A percentile compares a stretch with the other conserved stretches of the same genome.
Conservation (phyloP, 257 asterid species). For the Linderniella brevidens region DNA sequence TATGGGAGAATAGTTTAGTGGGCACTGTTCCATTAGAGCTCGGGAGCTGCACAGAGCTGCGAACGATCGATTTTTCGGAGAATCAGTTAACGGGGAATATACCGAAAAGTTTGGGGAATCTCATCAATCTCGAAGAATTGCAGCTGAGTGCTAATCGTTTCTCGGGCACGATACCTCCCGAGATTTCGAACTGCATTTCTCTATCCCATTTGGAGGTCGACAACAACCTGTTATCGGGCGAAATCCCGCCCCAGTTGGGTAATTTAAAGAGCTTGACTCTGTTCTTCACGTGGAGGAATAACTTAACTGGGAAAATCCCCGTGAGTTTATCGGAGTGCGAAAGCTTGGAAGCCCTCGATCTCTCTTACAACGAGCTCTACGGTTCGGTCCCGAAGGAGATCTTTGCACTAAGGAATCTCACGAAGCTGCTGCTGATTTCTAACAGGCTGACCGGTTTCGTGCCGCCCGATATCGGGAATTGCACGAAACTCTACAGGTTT, state of each 20-base stretch:
- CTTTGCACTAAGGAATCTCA: constrained; percentile 46
- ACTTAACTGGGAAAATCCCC: constrained; percentile 68
- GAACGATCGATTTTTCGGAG: constrained; percentile 58
- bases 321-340: constrained; percentile 47
- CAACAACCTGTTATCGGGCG: constrained; percentile 62
- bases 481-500: constrained; percentile 69
- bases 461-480: constrained; percentile 76
- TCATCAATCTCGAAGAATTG: constrained; percentile 45
- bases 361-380: constrained; percentile 62
- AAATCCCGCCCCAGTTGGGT: constrained; percentile 56
- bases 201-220: constrained; percentile 82
- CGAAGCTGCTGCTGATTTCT: constrained; percentile 57
- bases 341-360: constrained; percentile 75
- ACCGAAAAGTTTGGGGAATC: constrained; percentile 51
- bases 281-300: constrained; percentile 89
- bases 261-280: constrained; percentile 36
- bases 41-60: constrained; percentile 47
- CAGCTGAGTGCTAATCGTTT: constrained; percentile 75
- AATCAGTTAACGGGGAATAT: constrained; percentile 57
- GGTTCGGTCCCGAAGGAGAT: constrained; percentile 59
- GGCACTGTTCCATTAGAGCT: constrained; percentile 62
- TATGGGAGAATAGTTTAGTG: constrained; percentile 75
- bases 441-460: constrained; percentile 69
- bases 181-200: constrained; percentile 44
- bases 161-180: constrained; percentile 66